A percentile compares a stretch with the other conserved stretches of the same genome.
phyloP scores from a whole-genome alignment of 768 basidiomycete species.

The Asterophora parasitica region DNA sequence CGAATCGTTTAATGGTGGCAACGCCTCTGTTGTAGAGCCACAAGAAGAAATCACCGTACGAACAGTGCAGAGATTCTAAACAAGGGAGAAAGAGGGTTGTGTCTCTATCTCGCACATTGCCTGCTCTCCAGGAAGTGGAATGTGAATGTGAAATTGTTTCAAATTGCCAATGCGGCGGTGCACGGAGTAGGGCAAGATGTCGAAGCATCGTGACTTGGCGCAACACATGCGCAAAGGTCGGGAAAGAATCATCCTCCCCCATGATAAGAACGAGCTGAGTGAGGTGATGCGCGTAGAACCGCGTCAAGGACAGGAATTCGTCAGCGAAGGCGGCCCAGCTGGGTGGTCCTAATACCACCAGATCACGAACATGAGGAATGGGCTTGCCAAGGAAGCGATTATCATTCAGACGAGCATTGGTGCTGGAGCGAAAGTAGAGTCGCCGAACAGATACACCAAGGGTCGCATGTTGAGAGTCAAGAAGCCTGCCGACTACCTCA shows the following conservation, averaged over 20 bases:
- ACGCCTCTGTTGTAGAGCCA: slow-evolving; percentile 5
- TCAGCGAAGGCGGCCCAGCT: neutral
- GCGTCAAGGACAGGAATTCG: neutral
- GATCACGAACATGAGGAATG: neutral
- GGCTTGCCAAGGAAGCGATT: neutral
- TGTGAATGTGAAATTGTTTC: too few species aligned
- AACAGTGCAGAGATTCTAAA: slow-evolving; percentile 8
- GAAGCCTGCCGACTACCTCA: too few species aligned
- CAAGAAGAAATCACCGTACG: neutral
- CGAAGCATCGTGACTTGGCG: too few species aligned
- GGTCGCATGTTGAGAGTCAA: too few species aligned
- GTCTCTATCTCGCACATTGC: neutral
- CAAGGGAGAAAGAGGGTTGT: neutral
- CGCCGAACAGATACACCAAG: too few species aligned
- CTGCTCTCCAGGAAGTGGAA: neutral
- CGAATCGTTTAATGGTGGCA: neutral
- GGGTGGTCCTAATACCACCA: slow-evolving; percentile 1
- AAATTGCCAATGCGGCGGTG: too few species aligned
- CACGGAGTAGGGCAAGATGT: too few species aligned
- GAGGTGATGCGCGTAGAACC: too few species aligned
- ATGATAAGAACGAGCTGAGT: slow-evolving; percentile 4
- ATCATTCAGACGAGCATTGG: too few species aligned
- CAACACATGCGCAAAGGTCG: neutral
- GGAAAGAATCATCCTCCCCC: neutral
- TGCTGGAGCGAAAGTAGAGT: too few species aligned